These are phyloP conservation scores for Metarhizium album DNA, from an alignment of 2,329 filamentous ascomycete species.

Conservation along the genomic window DNA sequence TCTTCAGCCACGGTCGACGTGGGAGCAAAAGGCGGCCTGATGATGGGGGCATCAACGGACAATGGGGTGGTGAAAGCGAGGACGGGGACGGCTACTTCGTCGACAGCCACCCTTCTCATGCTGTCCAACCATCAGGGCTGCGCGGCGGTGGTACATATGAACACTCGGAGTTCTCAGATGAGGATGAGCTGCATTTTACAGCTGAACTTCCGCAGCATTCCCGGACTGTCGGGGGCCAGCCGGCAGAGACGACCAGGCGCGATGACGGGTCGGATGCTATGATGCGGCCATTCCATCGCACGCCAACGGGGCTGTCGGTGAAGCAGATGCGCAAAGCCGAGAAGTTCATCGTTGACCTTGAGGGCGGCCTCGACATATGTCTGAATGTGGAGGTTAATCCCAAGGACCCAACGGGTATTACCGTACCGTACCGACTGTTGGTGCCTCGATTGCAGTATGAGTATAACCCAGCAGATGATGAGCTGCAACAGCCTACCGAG, in stretches of 20 bases:
- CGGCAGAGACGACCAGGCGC: slow-evolving; percentile 7
- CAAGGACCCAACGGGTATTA: slow-evolving; percentile 78
- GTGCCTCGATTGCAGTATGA: slow-evolving; percentile 66
- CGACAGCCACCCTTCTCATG: slow-evolving; percentile 11
- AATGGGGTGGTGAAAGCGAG: slow-evolving; percentile 36
- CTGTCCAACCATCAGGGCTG: slow-evolving; percentile 20
- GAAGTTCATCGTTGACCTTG: slow-evolving; percentile 57
- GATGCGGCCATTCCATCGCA: slow-evolving; percentile 47
- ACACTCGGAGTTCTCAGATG: slow-evolving; percentile 36
- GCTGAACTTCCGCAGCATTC: slow-evolving; percentile 24
- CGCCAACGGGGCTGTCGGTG: slow-evolving; percentile 55
- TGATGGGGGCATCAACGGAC: slow-evolving; percentile 45
- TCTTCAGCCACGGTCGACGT: slow-evolving; percentile 32
- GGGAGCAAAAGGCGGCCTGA: slow-evolving; percentile 29
- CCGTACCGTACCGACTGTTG: slow-evolving; percentile 74
- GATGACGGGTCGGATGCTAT: slow-evolving; percentile 10
- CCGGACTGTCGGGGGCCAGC: slow-evolving; percentile 19
- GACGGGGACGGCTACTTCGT: slow-evolving; percentile 25
- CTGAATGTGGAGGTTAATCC: slow-evolving; percentile 84
- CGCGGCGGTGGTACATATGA: slow-evolving; percentile 31
- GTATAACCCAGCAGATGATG: slow-evolving; percentile 32
- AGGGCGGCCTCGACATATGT: slow-evolving; percentile 75
- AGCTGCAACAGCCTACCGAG: slow-evolving; percentile 12
- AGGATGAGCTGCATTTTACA: slow-evolving; percentile 48
- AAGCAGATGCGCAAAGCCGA: slow-evolving; percentile 48